Conservation (phyloP, 1,139 yeast genomes). For the Lodderomyces oxycetoniae region DNA sequence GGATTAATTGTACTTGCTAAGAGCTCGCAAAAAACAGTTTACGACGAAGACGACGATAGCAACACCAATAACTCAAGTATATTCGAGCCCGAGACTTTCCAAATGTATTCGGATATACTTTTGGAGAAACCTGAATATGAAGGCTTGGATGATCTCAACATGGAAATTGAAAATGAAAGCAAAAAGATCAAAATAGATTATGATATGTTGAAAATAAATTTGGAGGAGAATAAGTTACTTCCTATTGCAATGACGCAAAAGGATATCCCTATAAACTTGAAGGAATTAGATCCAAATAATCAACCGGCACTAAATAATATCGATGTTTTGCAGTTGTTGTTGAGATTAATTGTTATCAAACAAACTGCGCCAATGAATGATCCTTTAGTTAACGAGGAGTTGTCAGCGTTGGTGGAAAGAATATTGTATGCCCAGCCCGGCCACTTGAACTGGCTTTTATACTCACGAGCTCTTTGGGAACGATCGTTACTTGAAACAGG, state of each 20-base stretch:
- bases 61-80: too few species aligned
- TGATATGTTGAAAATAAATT: conserved; percentile 19
- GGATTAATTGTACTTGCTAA: conserved; percentile 78
- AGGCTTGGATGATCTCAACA: conserved; percentile 48
- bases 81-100: conserved; percentile 60
- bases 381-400: conserved; percentile 74
- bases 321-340: conserved; percentile 68
- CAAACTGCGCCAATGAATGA: conserved; percentile 72
- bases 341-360: conserved; percentile 60
- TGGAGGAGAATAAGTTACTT: conserved; percentile 36
- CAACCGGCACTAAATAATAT: conserved; percentile 71
- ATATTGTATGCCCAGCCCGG: too few species aligned
- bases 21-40: conserved; percentile 34
- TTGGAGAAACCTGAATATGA: conserved; percentile 72
- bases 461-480: conserved; percentile 84
- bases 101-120: conserved; percentile 71
- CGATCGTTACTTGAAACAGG: conserved; percentile 79
- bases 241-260: conserved; percentile 61
- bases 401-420: conserved; percentile 69
- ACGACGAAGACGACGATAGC: conserved; percentile 13
- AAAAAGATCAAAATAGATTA: conserved; percentile 45
- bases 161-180: conserved; percentile 25
- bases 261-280: conserved; percentile 56
- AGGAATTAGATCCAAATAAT: conserved; percentile 66
- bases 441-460: conserved; percentile 70